Evolutionary conservation across 257 asterid genomes (phyloP), one percentile per base, ranked within the genome.

Genomic region (Jacaranda copaia): DNA sequence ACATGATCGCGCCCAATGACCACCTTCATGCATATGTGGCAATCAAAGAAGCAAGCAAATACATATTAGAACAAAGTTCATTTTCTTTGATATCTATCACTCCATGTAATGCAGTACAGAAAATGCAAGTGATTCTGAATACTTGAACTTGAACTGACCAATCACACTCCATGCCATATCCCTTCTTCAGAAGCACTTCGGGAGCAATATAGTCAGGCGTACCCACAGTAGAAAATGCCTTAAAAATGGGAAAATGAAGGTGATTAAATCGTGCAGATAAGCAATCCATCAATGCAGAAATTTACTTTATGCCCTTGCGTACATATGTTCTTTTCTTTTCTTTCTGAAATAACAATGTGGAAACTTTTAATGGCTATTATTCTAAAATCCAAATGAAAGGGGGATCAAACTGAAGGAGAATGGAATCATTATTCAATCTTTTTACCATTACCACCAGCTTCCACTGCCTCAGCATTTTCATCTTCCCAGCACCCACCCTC

Each of bases 131-230:
- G 15, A 20, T 40, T 51, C 53, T 15, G 13, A 49, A 63, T 72
- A 49, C 57, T 39, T 45, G 19, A 38, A 73, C 59, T 64, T 77
- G 66, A 81, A 91, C 96, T 91, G 36, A 96, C 99, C 99, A 92
- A 84, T 92, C 98, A 83, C 98, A 94, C 85, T 94, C 97, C 88
- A 92, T 85, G 83, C 97, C 92, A 72, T 94, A 94, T 79, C 98
- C 98, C 76, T 86, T 92, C 93, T 94, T 94, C 90, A 92, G 74
- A 52, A 93, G 89, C 73, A 92, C 96, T 84, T 92, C 98, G 3
- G 98, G 98, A 71, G 98, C 98, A 81, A 93, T 94, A 82, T 94
- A 94, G 88, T 94, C 98, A 15, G 97, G 98, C 6, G 98, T 92
- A 39, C 98, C 97, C 45, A 94, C 98, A 6, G 97, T 94, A 36